Percentiles rank a stretch among this genome's conserved stretches.
Conservation (phyloP, 2,329 filamentous ascomycete genomes). For the Ceratocystiopsis minuta region DNA sequence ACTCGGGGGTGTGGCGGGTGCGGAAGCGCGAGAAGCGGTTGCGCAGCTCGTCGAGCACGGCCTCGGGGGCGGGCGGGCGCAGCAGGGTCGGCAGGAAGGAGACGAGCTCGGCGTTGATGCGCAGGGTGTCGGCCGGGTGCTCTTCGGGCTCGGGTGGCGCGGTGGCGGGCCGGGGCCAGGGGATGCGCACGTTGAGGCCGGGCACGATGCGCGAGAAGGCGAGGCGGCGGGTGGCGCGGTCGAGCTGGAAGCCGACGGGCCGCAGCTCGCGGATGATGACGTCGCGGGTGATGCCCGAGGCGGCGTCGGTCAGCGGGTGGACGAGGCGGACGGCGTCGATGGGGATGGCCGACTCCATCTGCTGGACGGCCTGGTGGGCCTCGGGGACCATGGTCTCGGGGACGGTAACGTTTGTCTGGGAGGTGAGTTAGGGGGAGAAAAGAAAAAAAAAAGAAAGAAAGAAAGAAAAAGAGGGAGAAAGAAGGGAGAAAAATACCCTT, state of each 20-base stretch:
- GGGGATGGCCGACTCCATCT: slow-evolving; percentile 39
- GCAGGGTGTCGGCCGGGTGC: slow-evolving; percentile 50
- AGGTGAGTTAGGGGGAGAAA: background rate
- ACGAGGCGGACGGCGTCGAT: slow-evolving; percentile 66
- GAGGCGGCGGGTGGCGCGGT: slow-evolving; percentile 29
- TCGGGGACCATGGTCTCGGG: slow-evolving; percentile 21
- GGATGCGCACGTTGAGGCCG: slow-evolving; percentile 54
- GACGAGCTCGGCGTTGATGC: slow-evolving; percentile 53
- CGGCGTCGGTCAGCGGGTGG: slow-evolving; percentile 49
- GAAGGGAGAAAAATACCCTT: slow-evolving; percentile 33
- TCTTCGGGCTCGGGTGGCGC: slow-evolving; percentile 32
- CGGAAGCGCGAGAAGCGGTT: slow-evolving; percentile 70
- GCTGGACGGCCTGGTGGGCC: slow-evolving; percentile 21
- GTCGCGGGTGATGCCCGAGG: slow-evolving; percentile 49
- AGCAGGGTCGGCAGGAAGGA: slow-evolving; percentile 68
- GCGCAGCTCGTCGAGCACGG: slow-evolving; percentile 71
- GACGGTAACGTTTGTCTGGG: slow-evolving; percentile 21
- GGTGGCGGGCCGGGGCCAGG: slow-evolving; percentile 45
- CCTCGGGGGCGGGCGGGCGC: slow-evolving; percentile 56
- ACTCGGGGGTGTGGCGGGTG: slow-evolving; percentile 61
- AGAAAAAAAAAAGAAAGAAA: background rate
- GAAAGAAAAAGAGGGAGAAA: slow-evolving; percentile 1
- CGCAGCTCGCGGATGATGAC: slow-evolving; percentile 59
- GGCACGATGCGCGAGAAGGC: slow-evolving; percentile 44
- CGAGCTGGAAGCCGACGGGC: slow-evolving; percentile 28